Base-by-base conservation (phyloP, 2,329 filamentous ascomycete genomes). In the Bimuria novae-zelandiae region DNA sequence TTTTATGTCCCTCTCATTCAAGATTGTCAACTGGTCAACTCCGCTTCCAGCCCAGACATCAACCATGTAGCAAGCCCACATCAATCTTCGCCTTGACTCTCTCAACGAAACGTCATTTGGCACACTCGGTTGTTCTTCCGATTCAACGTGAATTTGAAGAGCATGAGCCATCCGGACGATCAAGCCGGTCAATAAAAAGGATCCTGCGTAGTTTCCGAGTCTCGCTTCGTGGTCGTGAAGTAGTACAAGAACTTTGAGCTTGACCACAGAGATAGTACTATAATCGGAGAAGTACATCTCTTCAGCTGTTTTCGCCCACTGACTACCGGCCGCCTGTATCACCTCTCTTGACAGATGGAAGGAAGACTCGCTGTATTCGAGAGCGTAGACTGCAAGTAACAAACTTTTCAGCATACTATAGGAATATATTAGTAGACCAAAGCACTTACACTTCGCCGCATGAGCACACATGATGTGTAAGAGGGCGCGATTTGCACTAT, bases 51-150 rank as follows among this genome's bases (percentile, higher is more conserved):
- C 68, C 68, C 68, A 70, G 8, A 70, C 67, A 51, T 70, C 68
- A 33, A 70, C 64, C 66, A 70, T 68, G 47, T 69, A 70, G 43
- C 68, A 70, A 8, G 68, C 66, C 68, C 68, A 70, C 68, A 70
- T 70, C 8, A 70, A 43, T n/a, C 68, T 54, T 48, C 68, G 58
- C n/a, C 63, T 56, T 17, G 64, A 68, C 32, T 70, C 68, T 52
- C 61, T 54, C 23, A 66, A 57, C 7, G 68, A 68, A 2, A 65
- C 60, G 47, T 70, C 68, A 36, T 69, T 70, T 1, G 65, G 62
- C 22, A 57, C 62, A 12, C 57, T 54, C 8, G 62, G 55, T 11
- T 68, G 56, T 32, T 65, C 59, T 50, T 65, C 67, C 40, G 63
- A 56, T 53, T 70, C 68, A n/a, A 64, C 67, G 35, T 70, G 69